Evolutionary conservation across 208 protist genomes (phyloP).

Genomic region (Crithidia expoeki): DNA sequence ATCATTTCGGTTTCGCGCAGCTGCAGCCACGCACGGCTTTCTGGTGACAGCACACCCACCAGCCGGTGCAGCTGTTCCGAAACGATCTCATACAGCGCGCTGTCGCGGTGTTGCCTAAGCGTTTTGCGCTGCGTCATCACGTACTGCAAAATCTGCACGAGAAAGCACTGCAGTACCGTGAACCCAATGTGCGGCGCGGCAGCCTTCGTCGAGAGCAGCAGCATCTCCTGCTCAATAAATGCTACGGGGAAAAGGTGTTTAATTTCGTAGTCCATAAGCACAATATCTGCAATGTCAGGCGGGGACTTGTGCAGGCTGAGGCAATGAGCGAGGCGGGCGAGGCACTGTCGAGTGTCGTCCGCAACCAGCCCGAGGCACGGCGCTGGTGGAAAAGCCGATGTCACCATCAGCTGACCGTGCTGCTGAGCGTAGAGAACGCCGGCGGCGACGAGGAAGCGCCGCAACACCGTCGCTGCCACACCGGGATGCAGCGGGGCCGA

Average conservation of each 20-base stretch:
- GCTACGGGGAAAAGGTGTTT: slow-evolving; percentile 46
- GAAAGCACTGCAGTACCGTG: slow-evolving; percentile 22
- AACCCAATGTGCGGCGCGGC: slow-evolving; percentile 52
- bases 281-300: slow-evolving; percentile 48
- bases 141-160: slow-evolving; percentile 35
- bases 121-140: slow-evolving; percentile 31
- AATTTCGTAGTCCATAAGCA: slow-evolving; percentile 64
- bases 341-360: slow-evolving; percentile 27
- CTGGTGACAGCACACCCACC: slow-evolving; percentile 11
- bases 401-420: slow-evolving; percentile 1
- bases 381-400: not conserved
- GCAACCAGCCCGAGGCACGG: slow-evolving; percentile 12
- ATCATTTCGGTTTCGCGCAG: slow-evolving; percentile 17
- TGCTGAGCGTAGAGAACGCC: slow-evolving; percentile 16
- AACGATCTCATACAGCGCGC: slow-evolving; percentile 33
- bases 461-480: slow-evolving; percentile 25
- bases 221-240: slow-evolving; percentile 38
- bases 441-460: slow-evolving; percentile 30
- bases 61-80: slow-evolving; percentile 40
- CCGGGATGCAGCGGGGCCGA: slow-evolving; percentile 9
- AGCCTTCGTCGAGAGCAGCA: slow-evolving; percentile 40
- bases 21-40: slow-evolving; percentile 28
- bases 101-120: slow-evolving; percentile 35
- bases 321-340: slow-evolving; percentile 31
- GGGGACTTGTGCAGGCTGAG: slow-evolving; percentile 43